Evolutionary conservation across 208 protist genomes (phyloP).

Genomic region (Leishmania amazonensis): DNA sequence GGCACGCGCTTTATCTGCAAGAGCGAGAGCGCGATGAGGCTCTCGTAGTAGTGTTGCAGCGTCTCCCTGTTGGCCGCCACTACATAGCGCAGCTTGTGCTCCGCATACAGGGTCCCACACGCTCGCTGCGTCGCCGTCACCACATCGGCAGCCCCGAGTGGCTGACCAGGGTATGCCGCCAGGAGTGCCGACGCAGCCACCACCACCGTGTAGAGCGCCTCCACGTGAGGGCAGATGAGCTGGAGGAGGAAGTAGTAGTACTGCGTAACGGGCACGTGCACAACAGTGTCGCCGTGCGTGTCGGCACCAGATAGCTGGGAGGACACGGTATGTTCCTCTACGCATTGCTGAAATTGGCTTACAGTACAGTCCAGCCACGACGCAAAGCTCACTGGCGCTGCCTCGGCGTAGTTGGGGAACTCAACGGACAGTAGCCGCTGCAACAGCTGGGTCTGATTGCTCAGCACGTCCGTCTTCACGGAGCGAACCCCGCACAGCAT

Average conservation of each 20-base stretch:
- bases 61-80: constrained; percentile 52
- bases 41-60: constrained; percentile 44
- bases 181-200: constrained; percentile 28
- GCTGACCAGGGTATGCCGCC: constrained; percentile 19
- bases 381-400: constrained; percentile 51
- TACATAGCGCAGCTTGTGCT: constrained; percentile 34
- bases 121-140: constrained; percentile 29
- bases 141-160: constrained; percentile 21
- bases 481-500: constrained; percentile 16
- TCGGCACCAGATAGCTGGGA: not conserved
- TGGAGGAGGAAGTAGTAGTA: constrained; percentile 59
- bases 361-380: constrained; percentile 74
- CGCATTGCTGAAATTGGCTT: constrained; percentile 34
- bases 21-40: constrained; percentile 28
- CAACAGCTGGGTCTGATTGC: constrained; percentile 47
- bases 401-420: constrained; percentile 72
- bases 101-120: constrained; percentile 23
- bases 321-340: not conserved
- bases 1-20: constrained; percentile 19
- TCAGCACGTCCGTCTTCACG: constrained; percentile 45
- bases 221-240: constrained; percentile 62
- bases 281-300: constrained; percentile 2
- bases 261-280: constrained; percentile 34
- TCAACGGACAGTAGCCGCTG: constrained; percentile 63
- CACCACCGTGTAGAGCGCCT: constrained; percentile 48